These are phyloP conservation scores for Glycyrrhiza uralensis DNA, from an alignment of 306 rosid species.

Conservation along the genomic window DNA sequence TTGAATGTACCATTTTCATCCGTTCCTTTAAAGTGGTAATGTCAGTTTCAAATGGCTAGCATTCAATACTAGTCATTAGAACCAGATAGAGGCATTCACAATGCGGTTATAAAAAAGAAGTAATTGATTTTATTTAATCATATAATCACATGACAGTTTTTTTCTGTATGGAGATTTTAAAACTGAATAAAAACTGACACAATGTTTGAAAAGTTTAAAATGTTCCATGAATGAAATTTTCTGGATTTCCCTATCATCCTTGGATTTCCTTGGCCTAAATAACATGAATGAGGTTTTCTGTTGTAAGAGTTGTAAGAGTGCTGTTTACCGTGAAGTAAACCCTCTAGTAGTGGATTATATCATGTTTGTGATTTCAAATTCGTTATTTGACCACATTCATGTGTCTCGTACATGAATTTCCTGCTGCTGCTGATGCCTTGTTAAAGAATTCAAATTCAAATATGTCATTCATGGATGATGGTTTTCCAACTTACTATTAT, in stretches of 20 bases:
- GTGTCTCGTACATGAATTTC: background rate
- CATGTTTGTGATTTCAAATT: background rate
- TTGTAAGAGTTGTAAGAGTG: background rate
- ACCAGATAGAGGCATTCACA: background rate
- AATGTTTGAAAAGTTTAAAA: background rate
- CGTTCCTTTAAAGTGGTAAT: background rate
- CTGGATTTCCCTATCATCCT: conserved; percentile 11
- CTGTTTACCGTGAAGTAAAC: background rate
- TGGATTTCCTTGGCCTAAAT: background rate
- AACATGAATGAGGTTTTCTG: background rate
- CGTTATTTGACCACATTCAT: background rate
- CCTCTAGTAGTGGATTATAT: background rate
- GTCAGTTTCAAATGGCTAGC: background rate
- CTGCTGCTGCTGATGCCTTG: background rate
- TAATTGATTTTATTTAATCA: background rate
- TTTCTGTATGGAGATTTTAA: background rate
- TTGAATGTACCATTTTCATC: background rate
- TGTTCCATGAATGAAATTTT: background rate
- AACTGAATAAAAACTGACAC: background rate
- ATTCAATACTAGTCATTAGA: background rate
- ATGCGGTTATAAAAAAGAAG: background rate
- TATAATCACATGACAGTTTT: background rate
- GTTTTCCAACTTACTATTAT: background rate
- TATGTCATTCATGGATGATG: background rate
- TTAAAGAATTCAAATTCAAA: background rate